Evolutionary conservation across 768 basidiomycete species (phyloP).

Genomic region (Boletales sp.): DNA sequence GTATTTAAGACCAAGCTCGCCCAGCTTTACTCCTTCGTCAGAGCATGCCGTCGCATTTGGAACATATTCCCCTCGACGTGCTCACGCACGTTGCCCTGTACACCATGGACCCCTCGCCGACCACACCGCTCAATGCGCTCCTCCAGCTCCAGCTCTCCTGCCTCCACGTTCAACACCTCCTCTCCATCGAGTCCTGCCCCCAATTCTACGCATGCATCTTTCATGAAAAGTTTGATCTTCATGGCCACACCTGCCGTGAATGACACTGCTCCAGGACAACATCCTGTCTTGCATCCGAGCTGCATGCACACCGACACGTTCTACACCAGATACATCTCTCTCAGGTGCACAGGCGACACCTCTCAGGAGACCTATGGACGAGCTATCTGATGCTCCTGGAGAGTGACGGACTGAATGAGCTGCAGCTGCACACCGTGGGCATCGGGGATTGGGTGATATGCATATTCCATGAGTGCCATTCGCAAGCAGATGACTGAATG

Average conservation of each 20-base stretch:
- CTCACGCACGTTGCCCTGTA: conserved; percentile 54
- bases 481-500: conserved; percentile 2
- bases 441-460: conserved; percentile 32
- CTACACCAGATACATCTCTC: conserved; percentile 44
- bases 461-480: conserved; percentile 18
- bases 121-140: conserved; percentile 40
- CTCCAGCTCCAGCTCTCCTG: conserved; percentile 44
- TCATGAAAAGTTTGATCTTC: conserved; percentile 45
- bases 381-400: conserved; percentile 61
- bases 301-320: conserved; percentile 44
- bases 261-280: conserved; percentile 33
- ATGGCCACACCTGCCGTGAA: conserved; percentile 20
- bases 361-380: conserved; percentile 51
- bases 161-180: conserved; percentile 39
- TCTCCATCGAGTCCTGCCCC: conserved; percentile 43
- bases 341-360: conserved; percentile 22
- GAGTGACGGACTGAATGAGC: conserved; percentile 45
- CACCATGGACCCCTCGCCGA: conserved; percentile 35
- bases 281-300: conserved; percentile 44
- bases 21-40: conserved; percentile 12
- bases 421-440: conserved; percentile 39
- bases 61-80: conserved; percentile 52
- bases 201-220: conserved; percentile 58
- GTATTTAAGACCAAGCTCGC: conserved; percentile 23
- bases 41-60: conserved; percentile 45